Evolutionary conservation across 805 yeast species (phyloP).

Genomic region (Ogataea corticis): DNA sequence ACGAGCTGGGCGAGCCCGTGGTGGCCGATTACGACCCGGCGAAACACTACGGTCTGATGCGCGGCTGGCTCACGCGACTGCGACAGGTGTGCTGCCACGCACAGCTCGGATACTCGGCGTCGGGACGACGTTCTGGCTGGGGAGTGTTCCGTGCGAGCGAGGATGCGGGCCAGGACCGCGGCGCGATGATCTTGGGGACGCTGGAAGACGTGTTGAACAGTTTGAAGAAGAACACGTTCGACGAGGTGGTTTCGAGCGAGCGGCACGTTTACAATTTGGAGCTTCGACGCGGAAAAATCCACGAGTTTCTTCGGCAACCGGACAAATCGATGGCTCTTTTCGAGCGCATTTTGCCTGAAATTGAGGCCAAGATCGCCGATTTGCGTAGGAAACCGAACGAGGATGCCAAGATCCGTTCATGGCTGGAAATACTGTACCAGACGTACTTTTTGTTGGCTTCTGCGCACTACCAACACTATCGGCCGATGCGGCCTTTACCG

Average conservation of each 20-base stretch:
- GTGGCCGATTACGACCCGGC: constrained; percentile 51
- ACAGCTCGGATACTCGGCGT: constrained; percentile 32
- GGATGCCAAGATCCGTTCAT: constrained; percentile 40
- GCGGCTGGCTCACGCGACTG: constrained; percentile 66
- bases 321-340: constrained; percentile 50
- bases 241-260: constrained; percentile 49
- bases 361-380: constrained; percentile 26
- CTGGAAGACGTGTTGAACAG: constrained; percentile 68
- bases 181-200: constrained; percentile 39
- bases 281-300: constrained; percentile 66
- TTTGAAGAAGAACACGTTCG: constrained; percentile 59
- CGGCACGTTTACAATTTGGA: constrained; percentile 45
- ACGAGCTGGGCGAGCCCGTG: constrained; percentile 51
- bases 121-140: constrained; percentile 9
- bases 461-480: constrained; percentile 58
- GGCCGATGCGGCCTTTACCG: constrained; percentile 36
- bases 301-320: constrained; percentile 59
- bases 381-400: constrained; percentile 15
- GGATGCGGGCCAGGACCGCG: constrained; percentile 10
- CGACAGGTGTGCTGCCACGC: constrained; percentile 88
- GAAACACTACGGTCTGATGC: constrained; percentile 47
- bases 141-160: constrained; percentile 8
- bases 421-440: constrained; percentile 70
- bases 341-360: constrained; percentile 38
- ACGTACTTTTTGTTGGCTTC: constrained; percentile 77